Evolutionary conservation across 2,329 filamentous ascomycete genomes (phyloP).

Genomic region (Colletotrichum magnum): DNA sequence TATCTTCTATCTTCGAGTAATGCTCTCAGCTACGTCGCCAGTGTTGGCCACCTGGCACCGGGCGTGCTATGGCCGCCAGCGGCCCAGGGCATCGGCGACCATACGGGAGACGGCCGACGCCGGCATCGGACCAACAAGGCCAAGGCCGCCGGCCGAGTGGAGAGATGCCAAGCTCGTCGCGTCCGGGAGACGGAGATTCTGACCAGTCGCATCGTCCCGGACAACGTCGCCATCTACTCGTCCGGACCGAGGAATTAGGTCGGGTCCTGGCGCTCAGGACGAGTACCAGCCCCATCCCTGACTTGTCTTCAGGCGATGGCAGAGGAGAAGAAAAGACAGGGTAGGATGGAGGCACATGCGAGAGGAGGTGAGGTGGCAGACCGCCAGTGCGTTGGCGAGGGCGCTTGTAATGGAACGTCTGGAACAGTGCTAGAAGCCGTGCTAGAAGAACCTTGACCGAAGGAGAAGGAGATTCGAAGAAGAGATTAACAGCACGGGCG

Average conservation of each 20-base stretch:
- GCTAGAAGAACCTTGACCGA: conserved; percentile 35
- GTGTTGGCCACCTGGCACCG: too few species aligned
- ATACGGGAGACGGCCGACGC: conserved; percentile 21
- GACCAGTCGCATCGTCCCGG: too few species aligned
- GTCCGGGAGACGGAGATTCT: not conserved
- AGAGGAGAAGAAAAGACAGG: not conserved
- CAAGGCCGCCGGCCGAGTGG: not conserved
- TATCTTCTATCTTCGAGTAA: too few species aligned
- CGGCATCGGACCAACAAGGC: conserved; percentile 2
- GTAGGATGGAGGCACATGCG: not conserved
- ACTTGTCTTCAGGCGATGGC: conserved; percentile 27
- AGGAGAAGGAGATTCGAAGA: conserved; percentile 7
- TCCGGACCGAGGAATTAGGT: not conserved
- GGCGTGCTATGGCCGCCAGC: too few species aligned
- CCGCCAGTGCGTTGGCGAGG: conserved; percentile 11
- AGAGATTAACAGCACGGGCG: not conserved
- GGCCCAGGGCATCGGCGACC: too few species aligned
- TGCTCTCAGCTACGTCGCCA: not conserved
- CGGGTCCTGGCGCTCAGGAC: conserved; percentile 6
- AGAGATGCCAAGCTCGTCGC: not conserved
- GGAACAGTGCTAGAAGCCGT: conserved; percentile 31
- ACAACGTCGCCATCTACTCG: not conserved
- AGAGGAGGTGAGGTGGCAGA: not conserved
- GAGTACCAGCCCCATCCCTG: conserved; percentile 20
- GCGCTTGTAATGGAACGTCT: conserved; percentile 23